phyloP scores from a whole-genome alignment of 331 rosid genomes.

The Arachis monticola region DNA sequence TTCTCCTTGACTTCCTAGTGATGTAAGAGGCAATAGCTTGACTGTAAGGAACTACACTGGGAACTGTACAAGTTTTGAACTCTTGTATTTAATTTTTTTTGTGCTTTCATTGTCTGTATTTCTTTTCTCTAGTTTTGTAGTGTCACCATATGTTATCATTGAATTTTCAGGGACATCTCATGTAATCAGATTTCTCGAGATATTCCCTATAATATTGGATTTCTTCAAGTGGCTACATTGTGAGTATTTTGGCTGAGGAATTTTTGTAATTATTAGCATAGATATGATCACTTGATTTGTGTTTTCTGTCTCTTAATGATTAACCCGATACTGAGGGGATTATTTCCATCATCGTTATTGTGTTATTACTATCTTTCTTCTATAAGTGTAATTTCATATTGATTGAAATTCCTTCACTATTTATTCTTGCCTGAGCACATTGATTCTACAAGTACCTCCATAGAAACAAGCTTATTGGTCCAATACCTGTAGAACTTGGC shows the following conservation, averaged over 20 bases:
- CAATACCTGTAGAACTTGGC: slow-evolving; percentile 88
- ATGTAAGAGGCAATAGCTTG: slow-evolving; percentile 79
- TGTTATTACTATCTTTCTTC: slow-evolving; percentile 74
- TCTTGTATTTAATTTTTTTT: slow-evolving; percentile 58
- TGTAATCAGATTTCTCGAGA: too few species aligned
- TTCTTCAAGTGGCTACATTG: too few species aligned
- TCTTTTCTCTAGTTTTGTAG: neutral
- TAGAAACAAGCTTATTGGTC: slow-evolving; percentile 80
- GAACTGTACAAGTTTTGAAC: slow-evolving; percentile 90
- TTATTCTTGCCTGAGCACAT: neutral
- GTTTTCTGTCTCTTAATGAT: neutral
- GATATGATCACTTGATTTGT: too few species aligned
- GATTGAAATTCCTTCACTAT: neutral
- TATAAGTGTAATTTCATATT: slow-evolving; percentile 52
- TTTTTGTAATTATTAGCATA: too few species aligned
- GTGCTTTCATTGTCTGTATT: neutral
- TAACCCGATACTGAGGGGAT: slow-evolving; percentile 56
- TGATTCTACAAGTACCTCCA: slow-evolving; percentile 64
- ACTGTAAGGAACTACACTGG: slow-evolving; percentile 72
- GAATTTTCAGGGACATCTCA: too few species aligned
- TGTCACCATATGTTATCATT: too few species aligned
- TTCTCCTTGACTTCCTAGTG: slow-evolving; percentile 45
- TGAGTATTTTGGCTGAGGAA: too few species aligned
- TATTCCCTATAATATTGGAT: too few species aligned
- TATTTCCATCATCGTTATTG: slow-evolving; percentile 68